phyloP scores from a whole-genome alignment of 345 rosid species.

The Brassica napus region DNA sequence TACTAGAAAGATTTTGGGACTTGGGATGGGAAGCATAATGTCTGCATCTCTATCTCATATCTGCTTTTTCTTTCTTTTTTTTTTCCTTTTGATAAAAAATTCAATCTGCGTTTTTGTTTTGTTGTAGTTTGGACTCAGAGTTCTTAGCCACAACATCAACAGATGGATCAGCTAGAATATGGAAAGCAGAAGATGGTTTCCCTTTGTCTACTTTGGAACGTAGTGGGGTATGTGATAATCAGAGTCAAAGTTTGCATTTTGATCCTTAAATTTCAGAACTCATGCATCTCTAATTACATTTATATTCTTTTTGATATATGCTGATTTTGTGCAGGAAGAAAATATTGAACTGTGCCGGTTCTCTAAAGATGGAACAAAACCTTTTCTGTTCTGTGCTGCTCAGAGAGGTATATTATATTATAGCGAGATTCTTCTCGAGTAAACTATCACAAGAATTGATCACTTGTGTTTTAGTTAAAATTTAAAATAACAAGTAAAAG shows the following conservation, averaged over 20 bases:
- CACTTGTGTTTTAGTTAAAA: constrained; percentile 20
- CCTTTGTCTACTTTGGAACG: constrained; percentile 74
- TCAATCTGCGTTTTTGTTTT: constrained; percentile 20
- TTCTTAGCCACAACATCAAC: constrained; percentile 81
- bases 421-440: background rate
- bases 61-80: constrained; percentile 8
- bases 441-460: background rate
- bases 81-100: no score
- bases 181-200: constrained; percentile 85
- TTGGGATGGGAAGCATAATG: background rate
- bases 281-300: background rate
- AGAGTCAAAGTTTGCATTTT: constrained; percentile 2
- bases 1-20: constrained; percentile 2
- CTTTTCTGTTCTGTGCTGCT: constrained; percentile 81
- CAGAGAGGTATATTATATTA: constrained; percentile 54
- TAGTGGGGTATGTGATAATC: constrained; percentile 50
- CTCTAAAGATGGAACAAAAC: constrained; percentile 93
- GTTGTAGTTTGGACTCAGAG: constrained; percentile 82
- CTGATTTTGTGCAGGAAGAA: constrained; percentile 62
- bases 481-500: constrained; percentile 1
- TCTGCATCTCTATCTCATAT: constrained; percentile 26
- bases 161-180: constrained; percentile 94
- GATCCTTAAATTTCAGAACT: background rate
- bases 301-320: background rate
- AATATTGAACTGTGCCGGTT: constrained; percentile 78